Evolutionary conservation across 2,329 filamentous ascomycete genomes (phyloP), one percentile per base, ranked within the genome.

Genomic region (Exophiala dermatitidis): DNA sequence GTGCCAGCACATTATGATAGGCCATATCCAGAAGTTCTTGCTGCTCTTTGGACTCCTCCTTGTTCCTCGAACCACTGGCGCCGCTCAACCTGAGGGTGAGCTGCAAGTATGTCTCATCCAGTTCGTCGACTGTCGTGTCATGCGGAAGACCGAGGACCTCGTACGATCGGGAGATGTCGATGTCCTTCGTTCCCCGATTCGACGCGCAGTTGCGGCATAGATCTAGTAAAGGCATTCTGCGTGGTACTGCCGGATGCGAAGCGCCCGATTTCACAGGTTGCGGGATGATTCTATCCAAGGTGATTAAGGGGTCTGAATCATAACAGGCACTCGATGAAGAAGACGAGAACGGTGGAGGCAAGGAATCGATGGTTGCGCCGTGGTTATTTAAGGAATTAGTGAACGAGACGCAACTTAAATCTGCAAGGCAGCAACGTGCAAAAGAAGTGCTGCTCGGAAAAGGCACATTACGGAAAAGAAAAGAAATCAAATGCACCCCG

Each of bases 21-120:
- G 54, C 54, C 26, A 53, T 19, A 31, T 60, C 54, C 36, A 60
- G 34, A 12, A 30, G n/a, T 37, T 51, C 28, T 7, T 52, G 44
- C 45, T 46, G 34, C n/a, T 34, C 7, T 42, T 41, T 26, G 10
- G 41, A 37, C 31, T 50, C 42, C 32, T 50, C 33, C 5, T 29
- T 26, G 44, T 46, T 36, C 29, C 7, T 29, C 6, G 32, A 44
- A 5, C 26, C 29, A 12, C 8, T 42, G 31, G 30, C 44, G 6
- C 45, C 51, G 10, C 42, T 52, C 57, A 48, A 52, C 36, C 43
- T 32, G 10, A 45, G 45, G n/a, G 43, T 46, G 2, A 56, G 42
- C 7, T 59, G 34, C n/a, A 59, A 42, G 34, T 59, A 59, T 41
- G 38, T 51, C 37, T 36, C 31, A 40, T 59, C 57, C 5, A 59